These are phyloP conservation scores for Eimeria falciformis DNA, from an alignment of 169 alveolate genomes.

Conservation along the genomic window DNA sequence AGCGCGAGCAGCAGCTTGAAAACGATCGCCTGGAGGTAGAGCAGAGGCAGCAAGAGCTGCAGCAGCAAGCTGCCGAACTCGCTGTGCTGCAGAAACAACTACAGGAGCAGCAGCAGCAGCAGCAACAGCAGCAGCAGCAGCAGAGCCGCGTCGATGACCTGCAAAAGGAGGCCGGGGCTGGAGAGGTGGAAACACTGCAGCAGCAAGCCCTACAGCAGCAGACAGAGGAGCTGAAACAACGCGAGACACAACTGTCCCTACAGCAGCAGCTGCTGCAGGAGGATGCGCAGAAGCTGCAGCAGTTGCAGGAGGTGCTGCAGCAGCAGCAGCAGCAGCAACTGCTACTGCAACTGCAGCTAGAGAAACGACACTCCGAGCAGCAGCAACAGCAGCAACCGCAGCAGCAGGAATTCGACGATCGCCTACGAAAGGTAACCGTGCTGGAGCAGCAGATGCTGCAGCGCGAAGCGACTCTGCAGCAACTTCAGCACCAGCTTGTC, in stretches of 20 bases:
- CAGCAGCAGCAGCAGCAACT: not conserved
- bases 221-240: conserved; percentile 45
- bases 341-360: conserved; percentile 2
- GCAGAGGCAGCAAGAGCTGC: not conserved
- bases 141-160: not conserved
- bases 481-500: no score
- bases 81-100: not conserved
- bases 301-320: conserved; percentile 19
- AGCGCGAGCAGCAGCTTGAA: conserved; percentile 31
- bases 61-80: conserved; percentile 1
- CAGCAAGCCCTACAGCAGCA: conserved; percentile 42
- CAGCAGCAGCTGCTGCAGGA: conserved; percentile 49
- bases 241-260: not conserved
- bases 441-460: not conserved
- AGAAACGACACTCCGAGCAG: conserved; percentile 20
- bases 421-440: not conserved
- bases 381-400: not conserved
- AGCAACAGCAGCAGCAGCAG: conserved; percentile 20
- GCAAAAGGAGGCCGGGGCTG: not conserved
- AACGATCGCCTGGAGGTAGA: conserved; percentile 9
- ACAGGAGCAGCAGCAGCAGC: conserved; percentile 32
- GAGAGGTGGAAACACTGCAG: conserved; percentile 15
- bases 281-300: conserved; percentile 34
- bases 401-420: conserved; percentile 14
- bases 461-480: no score